phyloP scores from a whole-genome alignment of 164 flowering plant genomes.

The Brasenia schreberi region DNA sequence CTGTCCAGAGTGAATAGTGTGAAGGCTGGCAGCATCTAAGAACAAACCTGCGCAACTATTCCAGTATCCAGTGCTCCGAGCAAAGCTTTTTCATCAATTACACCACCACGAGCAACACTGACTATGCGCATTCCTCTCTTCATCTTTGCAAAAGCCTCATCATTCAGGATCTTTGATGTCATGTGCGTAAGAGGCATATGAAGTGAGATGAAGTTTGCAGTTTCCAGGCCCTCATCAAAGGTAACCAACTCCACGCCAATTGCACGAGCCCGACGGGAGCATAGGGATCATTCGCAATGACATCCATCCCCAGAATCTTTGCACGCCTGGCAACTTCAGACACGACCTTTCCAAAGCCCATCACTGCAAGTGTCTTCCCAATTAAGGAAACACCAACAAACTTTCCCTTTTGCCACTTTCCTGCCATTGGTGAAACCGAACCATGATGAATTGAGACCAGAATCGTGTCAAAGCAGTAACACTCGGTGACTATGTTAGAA shows the following conservation, averaged over 20 bases:
- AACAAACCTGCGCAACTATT: slow-evolving; percentile 62
- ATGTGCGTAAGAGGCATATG: slow-evolving; percentile 86
- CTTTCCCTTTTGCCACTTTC: slow-evolving; percentile 66
- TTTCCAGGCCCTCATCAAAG: slow-evolving; percentile 60
- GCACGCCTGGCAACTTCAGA: slow-evolving; percentile 84
- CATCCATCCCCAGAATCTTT: slow-evolving; percentile 83
- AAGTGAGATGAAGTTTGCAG: slow-evolving; percentile 75
- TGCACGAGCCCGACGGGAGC: slow-evolving; percentile 94
- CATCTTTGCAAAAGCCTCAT: slow-evolving; percentile 73
- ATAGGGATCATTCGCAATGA: slow-evolving; percentile 80
- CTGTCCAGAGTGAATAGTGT: too few relatives aligned
- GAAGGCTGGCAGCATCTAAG: background rate
- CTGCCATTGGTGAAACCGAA: slow-evolving; percentile 14
- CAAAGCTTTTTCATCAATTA: slow-evolving; percentile 79
- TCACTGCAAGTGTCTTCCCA: slow-evolving; percentile 69
- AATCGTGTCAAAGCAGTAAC: too few relatives aligned
- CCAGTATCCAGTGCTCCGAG: slow-evolving; percentile 73
- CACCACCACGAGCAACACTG: slow-evolving; percentile 92
- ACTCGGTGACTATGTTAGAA: background rate
- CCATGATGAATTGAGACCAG: background rate
- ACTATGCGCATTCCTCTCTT: slow-evolving; percentile 73
- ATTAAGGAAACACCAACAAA: slow-evolving; percentile 86
- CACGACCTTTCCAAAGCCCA: slow-evolving; percentile 94
- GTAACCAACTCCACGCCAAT: slow-evolving; percentile 70
- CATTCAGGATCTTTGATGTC: slow-evolving; percentile 68